These are phyloP conservation scores for Antrodiella citrinella DNA, from an alignment of 768 basidiomycete species.

Conservation along the genomic window DNA sequence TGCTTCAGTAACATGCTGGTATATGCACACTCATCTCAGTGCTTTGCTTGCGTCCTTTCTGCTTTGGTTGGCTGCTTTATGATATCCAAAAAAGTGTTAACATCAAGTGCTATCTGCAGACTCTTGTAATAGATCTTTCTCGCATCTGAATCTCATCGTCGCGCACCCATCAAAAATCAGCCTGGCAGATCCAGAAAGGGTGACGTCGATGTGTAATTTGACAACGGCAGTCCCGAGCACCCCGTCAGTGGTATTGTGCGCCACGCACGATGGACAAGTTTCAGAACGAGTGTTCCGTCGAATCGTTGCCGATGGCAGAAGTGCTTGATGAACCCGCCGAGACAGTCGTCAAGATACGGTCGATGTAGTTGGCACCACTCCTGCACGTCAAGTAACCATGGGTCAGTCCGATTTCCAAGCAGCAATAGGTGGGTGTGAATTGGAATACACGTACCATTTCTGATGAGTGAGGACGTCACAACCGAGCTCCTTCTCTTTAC, in stretches of 20 bases:
- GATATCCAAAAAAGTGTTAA: neutral
- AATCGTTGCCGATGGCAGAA: constrained; percentile 75
- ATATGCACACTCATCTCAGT: neutral
- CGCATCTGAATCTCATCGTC: neutral
- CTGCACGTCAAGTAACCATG: constrained; percentile 32
- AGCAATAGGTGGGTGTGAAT: constrained; percentile 1
- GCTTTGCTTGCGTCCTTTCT: too few relatives aligned
- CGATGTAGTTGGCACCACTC: constrained; percentile 90
- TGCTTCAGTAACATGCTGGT: neutral
- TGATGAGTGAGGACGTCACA: constrained; percentile 91
- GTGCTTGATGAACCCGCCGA: constrained; percentile 88
- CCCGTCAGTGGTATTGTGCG: too few relatives aligned
- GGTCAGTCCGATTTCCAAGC: too few relatives aligned
- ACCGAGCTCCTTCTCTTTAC: constrained; percentile 81
- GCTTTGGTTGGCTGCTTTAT: neutral
- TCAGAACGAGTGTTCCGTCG: constrained; percentile 82
- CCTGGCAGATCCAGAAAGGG: too few relatives aligned
- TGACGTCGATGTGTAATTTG: too few relatives aligned
- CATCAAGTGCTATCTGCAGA: neutral
- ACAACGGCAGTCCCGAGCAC: too few relatives aligned
- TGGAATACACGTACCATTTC: constrained; percentile 58
- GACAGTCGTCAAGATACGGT: constrained; percentile 74
- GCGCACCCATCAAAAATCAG: neutral
- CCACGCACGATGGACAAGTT: too few relatives aligned
- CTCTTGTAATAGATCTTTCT: neutral